Evolutionary conservation across 805 yeast species (phyloP).

Genomic region (Candida nonsorbophila): DNA sequence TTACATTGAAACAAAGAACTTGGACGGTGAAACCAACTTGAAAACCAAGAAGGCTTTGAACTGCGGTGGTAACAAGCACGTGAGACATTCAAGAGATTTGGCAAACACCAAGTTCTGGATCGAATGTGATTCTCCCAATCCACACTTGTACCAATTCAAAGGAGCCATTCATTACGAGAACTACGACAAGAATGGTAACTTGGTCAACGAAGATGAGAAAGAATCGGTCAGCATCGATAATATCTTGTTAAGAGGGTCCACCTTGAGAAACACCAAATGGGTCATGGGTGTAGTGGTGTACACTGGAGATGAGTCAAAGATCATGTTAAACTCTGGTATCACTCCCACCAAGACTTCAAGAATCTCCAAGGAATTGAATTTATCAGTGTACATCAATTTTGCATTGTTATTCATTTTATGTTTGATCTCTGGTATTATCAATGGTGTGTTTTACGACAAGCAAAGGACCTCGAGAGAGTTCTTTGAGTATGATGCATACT

Average conservation of each 20-base stretch:
- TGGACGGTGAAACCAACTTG: constrained; percentile 80
- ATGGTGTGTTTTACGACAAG: constrained; percentile 56
- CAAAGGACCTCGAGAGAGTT: constrained; percentile 40
- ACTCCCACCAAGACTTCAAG: constrained; percentile 71
- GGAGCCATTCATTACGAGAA: constrained; percentile 57
- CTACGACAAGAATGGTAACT: constrained; percentile 21
- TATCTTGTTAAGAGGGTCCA: constrained; percentile 64
- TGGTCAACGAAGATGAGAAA: constrained; percentile 30
- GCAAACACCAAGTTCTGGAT: constrained; percentile 54
- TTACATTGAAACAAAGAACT: constrained; percentile 74
- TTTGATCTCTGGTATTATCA: constrained; percentile 63
- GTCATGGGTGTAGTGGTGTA: constrained; percentile 68
- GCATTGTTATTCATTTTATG: constrained; percentile 56
- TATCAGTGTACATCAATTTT: constrained; percentile 63
- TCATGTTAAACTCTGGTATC: constrained; percentile 71
- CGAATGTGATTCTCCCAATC: constrained; percentile 70
- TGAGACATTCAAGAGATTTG: constrained; percentile 55
- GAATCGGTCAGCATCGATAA: constrained; percentile 64
- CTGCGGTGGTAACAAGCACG: constrained; percentile 41
- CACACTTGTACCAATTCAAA: constrained; percentile 57
- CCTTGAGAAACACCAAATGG: constrained; percentile 74
- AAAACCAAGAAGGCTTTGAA: constrained; percentile 52
- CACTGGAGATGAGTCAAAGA: constrained; percentile 73
- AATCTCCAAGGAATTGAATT: constrained; percentile 60
- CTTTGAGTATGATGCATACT: constrained; percentile 61